Evolutionary conservation across 2,329 filamentous ascomycete species (phyloP).

Genomic region (Xylariales sp.): DNA sequence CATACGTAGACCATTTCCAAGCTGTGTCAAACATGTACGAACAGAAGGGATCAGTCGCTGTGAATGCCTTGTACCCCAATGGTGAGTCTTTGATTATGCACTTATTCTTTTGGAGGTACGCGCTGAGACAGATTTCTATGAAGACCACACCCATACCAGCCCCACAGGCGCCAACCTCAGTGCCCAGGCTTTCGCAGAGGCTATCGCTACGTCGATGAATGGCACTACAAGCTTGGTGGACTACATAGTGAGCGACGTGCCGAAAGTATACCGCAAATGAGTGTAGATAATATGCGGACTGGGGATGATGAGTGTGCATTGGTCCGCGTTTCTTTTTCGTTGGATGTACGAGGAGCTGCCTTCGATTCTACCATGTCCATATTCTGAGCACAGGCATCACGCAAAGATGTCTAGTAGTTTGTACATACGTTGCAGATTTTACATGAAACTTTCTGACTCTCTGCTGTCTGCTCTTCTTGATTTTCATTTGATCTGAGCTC

Average conservation of each 20-base stretch:
- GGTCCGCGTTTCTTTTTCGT: too few relatives aligned
- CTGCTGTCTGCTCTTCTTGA: too few relatives aligned
- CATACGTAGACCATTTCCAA: slow-evolving; percentile 53
- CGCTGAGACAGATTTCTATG: too few relatives aligned
- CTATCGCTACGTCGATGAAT: slow-evolving; percentile 19
- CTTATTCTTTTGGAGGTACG: too few relatives aligned
- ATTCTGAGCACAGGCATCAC: slow-evolving; percentile 3
- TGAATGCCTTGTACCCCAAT: slow-evolving; percentile 48
- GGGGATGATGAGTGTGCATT: neutral
- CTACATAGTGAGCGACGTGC: slow-evolving; percentile 12
- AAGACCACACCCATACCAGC: slow-evolving; percentile 60
- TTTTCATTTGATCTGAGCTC: too few relatives aligned
- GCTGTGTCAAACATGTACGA: slow-evolving; percentile 48
- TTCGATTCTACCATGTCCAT: slow-evolving; percentile 6
- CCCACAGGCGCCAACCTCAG: slow-evolving; percentile 47
- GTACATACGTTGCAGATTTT: too few relatives aligned
- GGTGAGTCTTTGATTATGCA: too few relatives aligned
- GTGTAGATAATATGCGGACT: neutral
- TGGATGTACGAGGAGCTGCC: too few relatives aligned
- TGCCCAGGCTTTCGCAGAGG: slow-evolving; percentile 54
- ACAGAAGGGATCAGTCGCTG: slow-evolving; percentile 37
- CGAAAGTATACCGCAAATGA: slow-evolving; percentile 1
- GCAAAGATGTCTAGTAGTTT: neutral
- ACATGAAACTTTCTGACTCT: too few relatives aligned
- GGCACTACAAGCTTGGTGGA: slow-evolving; percentile 17